Base-by-base conservation (phyloP, 768 basidiomycete genomes). In the Rhodotorula toruloides region DNA sequence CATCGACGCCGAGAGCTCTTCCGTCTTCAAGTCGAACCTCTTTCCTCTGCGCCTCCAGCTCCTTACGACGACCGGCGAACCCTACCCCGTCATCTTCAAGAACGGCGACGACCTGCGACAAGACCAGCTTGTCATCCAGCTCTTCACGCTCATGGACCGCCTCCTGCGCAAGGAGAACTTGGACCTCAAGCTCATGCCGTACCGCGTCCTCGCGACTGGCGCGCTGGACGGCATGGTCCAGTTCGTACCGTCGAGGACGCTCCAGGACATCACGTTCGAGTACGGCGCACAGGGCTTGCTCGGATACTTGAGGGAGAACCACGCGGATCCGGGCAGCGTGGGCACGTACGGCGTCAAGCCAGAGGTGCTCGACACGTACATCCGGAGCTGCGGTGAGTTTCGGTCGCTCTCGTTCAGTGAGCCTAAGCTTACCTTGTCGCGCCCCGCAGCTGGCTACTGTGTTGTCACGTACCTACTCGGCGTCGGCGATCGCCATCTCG, bases 31-130 rank as follows among this genome's bases (percentile, higher is more conserved):
- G 77, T 96, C 92, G 50, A 97, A 93, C 76, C 85, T 97, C 59
- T 91, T 86, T 73, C 96, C 96, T 0, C 82, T 99, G 58, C 81
- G 94, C 27, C 81, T 99, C 25, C 91, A 88, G 77, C 94, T 98
- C 78, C 87, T 90, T 72, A 88, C 89, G 72, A 81, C 85, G 16
- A 88, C 66, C n/a, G 62, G 50, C 29, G 72, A 72, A 10, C 43
- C 89, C 16, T 98, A 88, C 77, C 89, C 93, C 0, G 84, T 97
- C 57, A 98, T 99, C 66, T 97, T 98, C 83, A 99, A 98, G 78
- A 93, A 97, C 72, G 96, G 96, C 21, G 96, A 98, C 76, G 96
- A 99, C 76, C 87, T 98, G 83, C 86, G 96, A 29, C 96, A 99
- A 77, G 96, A 99, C 76, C 96, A 99, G 77, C 84, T 99, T 43